Evolutionary conservation across 192 early-diverging fungal species (phyloP).

Genomic region (Pilaira anomala): DNA sequence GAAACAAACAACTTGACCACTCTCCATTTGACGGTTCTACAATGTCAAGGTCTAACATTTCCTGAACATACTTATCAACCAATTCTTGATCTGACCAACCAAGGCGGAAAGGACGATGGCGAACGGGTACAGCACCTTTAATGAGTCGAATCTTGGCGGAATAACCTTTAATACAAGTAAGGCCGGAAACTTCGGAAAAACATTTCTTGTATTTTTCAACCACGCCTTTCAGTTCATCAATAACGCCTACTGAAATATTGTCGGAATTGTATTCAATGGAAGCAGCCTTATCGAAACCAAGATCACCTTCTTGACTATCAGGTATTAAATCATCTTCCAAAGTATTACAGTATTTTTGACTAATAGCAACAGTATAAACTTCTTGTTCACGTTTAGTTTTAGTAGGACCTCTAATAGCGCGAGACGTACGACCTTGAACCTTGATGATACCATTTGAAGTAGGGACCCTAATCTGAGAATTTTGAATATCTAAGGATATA

Average conservation of each 20-base stretch:
- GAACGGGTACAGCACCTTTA: no score
- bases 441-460: not conserved
- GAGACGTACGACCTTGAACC: not conserved
- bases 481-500: not conserved
- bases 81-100: no score
- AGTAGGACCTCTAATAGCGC: not conserved
- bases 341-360: not conserved
- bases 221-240: not conserved
- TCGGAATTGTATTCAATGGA: not conserved
- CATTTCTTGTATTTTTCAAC: not conserved
- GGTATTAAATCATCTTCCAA: slow-evolving; percentile 4
- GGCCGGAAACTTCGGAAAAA: slow-evolving; percentile 1
- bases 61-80: no score
- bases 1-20: no score
- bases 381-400: not conserved
- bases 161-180: no score
- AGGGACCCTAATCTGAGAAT: not conserved
- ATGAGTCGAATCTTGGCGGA: no score
- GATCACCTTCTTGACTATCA: not conserved
- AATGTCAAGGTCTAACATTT: no score
- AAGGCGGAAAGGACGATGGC: no score
- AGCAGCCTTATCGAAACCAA: no score
- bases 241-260: not conserved
- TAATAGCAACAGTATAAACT: not conserved
- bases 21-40: no score